A percentile compares a stretch with the other conserved stretches of the same genome.
Evolutionary conservation across 805 yeast species (phyloP).

Genomic region (Phaffomyces opuntiae): DNA sequence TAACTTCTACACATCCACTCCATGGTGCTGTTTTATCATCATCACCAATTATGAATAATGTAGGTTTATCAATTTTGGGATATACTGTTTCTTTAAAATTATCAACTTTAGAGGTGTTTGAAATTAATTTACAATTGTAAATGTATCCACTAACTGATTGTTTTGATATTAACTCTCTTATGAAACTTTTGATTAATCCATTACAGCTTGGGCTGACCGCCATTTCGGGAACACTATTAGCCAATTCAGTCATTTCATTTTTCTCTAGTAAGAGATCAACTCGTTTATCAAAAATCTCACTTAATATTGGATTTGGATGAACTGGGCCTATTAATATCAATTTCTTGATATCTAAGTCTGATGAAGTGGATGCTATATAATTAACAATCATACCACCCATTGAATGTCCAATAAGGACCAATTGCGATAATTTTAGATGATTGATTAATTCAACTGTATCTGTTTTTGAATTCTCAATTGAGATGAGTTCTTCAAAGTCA

Average conservation of each 20-base stretch:
- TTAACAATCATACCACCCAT: conserved; percentile 7
- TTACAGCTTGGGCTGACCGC: conserved; percentile 1
- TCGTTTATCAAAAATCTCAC: neutral
- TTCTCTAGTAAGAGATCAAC: neutral
- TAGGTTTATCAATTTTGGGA: neutral
- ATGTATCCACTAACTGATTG: conserved; percentile 3
- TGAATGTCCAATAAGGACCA: conserved; percentile 4
- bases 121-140: conserved; percentile 1
- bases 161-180: conserved; percentile 3
- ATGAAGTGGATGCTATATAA: neutral
- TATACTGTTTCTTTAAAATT: neutral
- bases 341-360: neutral
- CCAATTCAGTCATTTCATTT: neutral
- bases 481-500: neutral
- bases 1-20: conserved; percentile 1
- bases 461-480: neutral
- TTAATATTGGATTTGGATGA: neutral
- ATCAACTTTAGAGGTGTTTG: neutral
- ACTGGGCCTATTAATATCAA: neutral
- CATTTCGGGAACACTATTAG: neutral
- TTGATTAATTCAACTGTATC: conserved; percentile 3
- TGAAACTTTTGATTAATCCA: neutral
- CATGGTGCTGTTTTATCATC: conserved; percentile 7
- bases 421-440: neutral
- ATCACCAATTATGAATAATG: conserved; percentile 1